Percentiles rank a stretch among this genome's conserved stretches.
Evolutionary conservation across 192 early-diverging fungal species (phyloP).

Genomic region (Thamnidium elegans): DNA sequence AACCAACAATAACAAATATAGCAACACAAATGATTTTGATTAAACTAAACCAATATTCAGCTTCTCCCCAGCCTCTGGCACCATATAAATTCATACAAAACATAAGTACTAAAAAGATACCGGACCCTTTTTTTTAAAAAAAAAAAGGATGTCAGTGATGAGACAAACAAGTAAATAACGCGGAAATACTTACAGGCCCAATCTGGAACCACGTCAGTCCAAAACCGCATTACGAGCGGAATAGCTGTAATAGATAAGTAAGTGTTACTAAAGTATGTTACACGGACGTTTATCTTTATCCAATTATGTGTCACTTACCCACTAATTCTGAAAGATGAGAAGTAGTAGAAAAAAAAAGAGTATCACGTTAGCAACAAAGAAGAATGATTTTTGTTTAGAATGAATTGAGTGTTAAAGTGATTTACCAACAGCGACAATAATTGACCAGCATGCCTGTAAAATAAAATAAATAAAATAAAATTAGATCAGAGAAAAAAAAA

Average conservation of each 20-base stretch:
- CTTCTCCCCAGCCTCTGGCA: conserved; percentile 65
- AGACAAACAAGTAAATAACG: neutral
- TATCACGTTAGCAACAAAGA: conserved; percentile 8
- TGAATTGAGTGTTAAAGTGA: no score
- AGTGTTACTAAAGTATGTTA: neutral
- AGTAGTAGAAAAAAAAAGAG: neutral
- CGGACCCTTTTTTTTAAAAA: conserved; percentile 22
- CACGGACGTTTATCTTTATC: neutral
- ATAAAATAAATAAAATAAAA: neutral
- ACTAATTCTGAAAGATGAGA: conserved; percentile 8
- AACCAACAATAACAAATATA: conserved; percentile 76
- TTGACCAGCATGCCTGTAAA: conserved; percentile 14
- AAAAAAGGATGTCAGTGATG: neutral
- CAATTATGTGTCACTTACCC: neutral
- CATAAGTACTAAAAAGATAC: conserved; percentile 54
- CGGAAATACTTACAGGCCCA: conserved; percentile 31
- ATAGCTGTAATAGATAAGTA: conserved; percentile 62
- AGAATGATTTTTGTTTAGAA: neutral
- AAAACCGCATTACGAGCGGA: conserved; percentile 75
- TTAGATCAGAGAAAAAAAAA: no score
- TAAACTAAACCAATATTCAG: conserved; percentile 66
- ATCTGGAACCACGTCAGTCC: conserved; percentile 32
- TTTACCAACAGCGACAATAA: conserved; percentile 11
- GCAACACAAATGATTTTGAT: conserved; percentile 79
- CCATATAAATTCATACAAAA: conserved; percentile 58